Conservation (phyloP, 2,329 filamentous ascomycete species). For the Curvularia sp. region DNA sequence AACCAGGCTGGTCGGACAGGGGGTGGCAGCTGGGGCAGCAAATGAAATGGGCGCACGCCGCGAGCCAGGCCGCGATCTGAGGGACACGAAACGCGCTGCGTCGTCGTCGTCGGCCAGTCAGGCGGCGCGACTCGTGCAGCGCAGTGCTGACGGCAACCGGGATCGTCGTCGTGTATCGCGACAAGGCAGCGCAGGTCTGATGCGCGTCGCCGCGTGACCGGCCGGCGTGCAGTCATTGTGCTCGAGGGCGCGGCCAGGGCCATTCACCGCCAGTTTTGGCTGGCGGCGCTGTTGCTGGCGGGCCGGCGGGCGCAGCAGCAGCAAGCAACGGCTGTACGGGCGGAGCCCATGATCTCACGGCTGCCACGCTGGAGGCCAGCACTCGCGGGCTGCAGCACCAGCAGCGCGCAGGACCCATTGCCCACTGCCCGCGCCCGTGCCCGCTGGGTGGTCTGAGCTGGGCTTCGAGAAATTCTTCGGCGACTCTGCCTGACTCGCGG, state of each 20-base stretch:
- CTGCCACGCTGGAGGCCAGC: not conserved
- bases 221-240: conserved; percentile 8
- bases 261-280: conserved; percentile 44
- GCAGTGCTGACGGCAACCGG: conserved; percentile 28
- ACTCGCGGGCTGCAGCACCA: too few relatives aligned
- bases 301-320: conserved; percentile 18
- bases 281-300: not conserved
- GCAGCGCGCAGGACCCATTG: too few relatives aligned
- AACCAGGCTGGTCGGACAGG: conserved; percentile 35
- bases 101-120: conserved; percentile 27
- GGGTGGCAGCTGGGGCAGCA: conserved; percentile 38
- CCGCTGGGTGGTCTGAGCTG: conserved; percentile 25
- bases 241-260: not conserved
- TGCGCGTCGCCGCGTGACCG: conserved; percentile 29
- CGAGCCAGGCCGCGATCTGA: conserved; percentile 20
- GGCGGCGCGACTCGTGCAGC: conserved; percentile 76
- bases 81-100: conserved; percentile 39
- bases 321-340: conserved; percentile 2
- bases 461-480: conserved; percentile 37
- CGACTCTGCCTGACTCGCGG: conserved; percentile 41
- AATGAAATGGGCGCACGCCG: conserved; percentile 36
- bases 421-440: not conserved
- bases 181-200: conserved; percentile 26
- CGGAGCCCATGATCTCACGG: too few relatives aligned
- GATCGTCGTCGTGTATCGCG: conserved; percentile 31